Base-by-base conservation (phyloP, 2,329 filamentous ascomycete species). In the Penicillium crustosum region DNA sequence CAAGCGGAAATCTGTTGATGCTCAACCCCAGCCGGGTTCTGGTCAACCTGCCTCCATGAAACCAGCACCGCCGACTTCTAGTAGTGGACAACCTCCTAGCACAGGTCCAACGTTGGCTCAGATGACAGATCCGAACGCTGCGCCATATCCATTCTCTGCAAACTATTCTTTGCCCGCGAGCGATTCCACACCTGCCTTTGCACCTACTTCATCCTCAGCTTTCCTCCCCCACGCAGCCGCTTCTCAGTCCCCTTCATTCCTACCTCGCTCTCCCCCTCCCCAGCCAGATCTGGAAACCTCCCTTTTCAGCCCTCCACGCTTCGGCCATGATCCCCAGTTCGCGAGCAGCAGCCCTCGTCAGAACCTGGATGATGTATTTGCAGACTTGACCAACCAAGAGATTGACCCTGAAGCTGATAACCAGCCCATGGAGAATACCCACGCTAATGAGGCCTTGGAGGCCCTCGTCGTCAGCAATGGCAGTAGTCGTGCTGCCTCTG, bases 1-100 rank as follows among this genome's bases (percentile, higher is more conserved):
- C 48, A 89, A 90, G 61, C 86, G 90, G 27, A 93, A 93, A 72
- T 86, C 87, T 4, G 78, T 86, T n/a, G 81, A 83, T 48, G 65
- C 72, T 5, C 75, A 70, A 42, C 36, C 55, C 0, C 55, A 57
- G 17, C 12, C 42, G 4, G 52, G 58, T 19, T 49, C 54, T 23
- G 53, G 58, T 52, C 73, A 66, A 17, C 66, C 70, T 51, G 48
- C 63, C 10, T 63, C 67, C 17, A 61, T 75, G 25, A 71, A 72
- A 56, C 72, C 73, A 7, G 65, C 69, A 9, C 62, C 75, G 41
- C 60, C 65, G 9, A 68, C 70, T 25, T 63, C 76, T 6, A 69
- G 66, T 44, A 66, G 65, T 43, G 68, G 66, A 39, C 68, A 70
- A 36, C 69, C 69, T 5, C 60, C 68, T 21, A 70, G 66, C 35